Evolutionary conservation across 2,329 filamentous ascomycete genomes (phyloP), one percentile per base, ranked within the genome.

Genomic region (Neobulgaria alba): DNA sequence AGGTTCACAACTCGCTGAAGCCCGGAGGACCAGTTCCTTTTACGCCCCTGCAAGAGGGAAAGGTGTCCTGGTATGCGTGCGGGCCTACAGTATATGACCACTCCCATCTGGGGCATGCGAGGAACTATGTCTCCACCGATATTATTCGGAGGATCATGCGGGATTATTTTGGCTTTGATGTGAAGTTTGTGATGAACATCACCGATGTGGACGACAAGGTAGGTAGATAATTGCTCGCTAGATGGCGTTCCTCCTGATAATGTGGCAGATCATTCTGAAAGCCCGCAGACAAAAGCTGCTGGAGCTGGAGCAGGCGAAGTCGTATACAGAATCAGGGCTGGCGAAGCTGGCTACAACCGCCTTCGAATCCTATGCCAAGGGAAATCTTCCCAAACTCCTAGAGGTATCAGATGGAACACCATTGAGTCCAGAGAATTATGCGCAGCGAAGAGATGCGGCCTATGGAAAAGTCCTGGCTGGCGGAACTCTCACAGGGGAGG

Each of bases 261-360:
- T 8, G 29, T 14, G 38, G 33, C 47, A 79, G 69, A 85, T 85
- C 57, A 84, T 85, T 49, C 61, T 84, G 10, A 71, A 79, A 49
- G 81, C 83, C 10, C 72, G 90, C 56, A 79, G 92, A 63, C 82
- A 92, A 57, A 77, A 88, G 57, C 65, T 95, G 26, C 79, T 95
- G 42, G 75, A 90, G 46, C 81, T 85, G 60, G 77, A 83, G 45
- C 78, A 80, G 63, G 82, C 85, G 59, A 92, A 93, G 59, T 57
- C 58, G 12, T 68, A 75, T 46, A 64, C 69, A 5, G 51, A 67
- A 9, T 62, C 67, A 12, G 65, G 75, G 42, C 60, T 71, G 3
- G 54, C 58, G 9, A 63, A 69, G 31, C 58, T 79, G 9, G 72
- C 65, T 7, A 64, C 68, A 8, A 63, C 65, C 23, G 75, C 76